phyloP scores from a whole-genome alignment of 257 asterid species.

The Solanum habrochaites region DNA sequence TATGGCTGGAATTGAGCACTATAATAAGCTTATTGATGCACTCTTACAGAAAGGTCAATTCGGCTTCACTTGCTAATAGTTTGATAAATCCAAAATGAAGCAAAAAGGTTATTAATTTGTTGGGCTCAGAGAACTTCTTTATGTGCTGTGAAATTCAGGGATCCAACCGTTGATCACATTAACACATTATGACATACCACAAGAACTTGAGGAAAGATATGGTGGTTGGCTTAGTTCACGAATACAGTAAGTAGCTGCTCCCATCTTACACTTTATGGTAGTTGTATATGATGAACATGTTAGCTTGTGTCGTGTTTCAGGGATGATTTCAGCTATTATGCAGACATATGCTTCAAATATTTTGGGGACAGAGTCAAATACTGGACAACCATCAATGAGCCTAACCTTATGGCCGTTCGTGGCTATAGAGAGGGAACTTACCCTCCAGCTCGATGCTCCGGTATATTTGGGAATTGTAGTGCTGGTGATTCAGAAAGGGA shows the following conservation, averaged over 20 bases:
- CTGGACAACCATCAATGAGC: conserved; percentile 67
- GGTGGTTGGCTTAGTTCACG: conserved; percentile 53
- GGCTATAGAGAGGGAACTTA: conserved; percentile 40
- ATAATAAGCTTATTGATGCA: conserved; percentile 44
- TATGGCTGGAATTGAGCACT: conserved; percentile 43
- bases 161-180: conserved; percentile 52
- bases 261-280: neutral
- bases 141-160: conserved; percentile 17
- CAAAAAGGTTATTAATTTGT: neutral
- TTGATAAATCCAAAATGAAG: neutral
- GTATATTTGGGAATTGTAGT: conserved; percentile 37
- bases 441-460: conserved; percentile 53
- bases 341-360: conserved; percentile 41
- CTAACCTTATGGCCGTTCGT: conserved; percentile 31
- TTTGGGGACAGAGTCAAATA: conserved; percentile 57
- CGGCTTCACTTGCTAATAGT: neutral
- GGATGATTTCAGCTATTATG: conserved; percentile 48
- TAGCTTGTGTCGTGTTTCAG: conserved; percentile 14
- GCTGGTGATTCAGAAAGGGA: conserved; percentile 30
- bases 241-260: conserved; percentile 17
- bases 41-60: conserved; percentile 32
- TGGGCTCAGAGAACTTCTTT: neutral
- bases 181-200: conserved; percentile 57
- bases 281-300: neutral
- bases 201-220: conserved; percentile 62